Base-by-base conservation (phyloP, 2,329 filamentous ascomycete genomes). In the Pseudogymnoascus sp. region DNA sequence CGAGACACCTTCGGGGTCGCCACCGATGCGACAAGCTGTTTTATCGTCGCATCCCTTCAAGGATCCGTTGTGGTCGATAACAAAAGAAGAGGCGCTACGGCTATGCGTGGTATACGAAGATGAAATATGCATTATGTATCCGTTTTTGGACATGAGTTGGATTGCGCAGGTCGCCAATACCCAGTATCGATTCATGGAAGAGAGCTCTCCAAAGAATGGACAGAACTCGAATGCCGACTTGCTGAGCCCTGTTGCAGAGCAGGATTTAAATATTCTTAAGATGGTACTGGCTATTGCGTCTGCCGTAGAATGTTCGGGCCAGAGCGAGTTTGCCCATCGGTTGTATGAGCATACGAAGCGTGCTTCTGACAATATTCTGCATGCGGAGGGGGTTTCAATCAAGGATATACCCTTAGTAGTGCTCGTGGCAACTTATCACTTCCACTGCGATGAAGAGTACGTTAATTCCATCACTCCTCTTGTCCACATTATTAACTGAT, bases 41-140 rank as follows among this genome's bases (percentile, higher is more conserved):
- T 71, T 20, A 65, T 71, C 25, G 70, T 73, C 57, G 59, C 69
- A 69, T 53, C 66, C 66, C 3, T 69, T 59, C 2, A 80, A 86
- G 68, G 93, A 97, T 70, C 91, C 91, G 0, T 82, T 97, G 28
- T 92, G 91, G 84, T 80, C 85, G 6, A 82, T 95, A 57, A 82
- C 83, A 60, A 86, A 87, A 68, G 85, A 91, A 36, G 91, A 97
- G 70, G 90, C 94, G 68, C 73, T 93, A 18, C 84, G 90, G 1
- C 75, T 97, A 12, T 90, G 90, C 66, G 80, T 83, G 12, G 78
- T 95, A 0, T 93, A 94, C 70, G 89, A 96, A 66, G 91, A 97
- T 68, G 92, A 97, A 71, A 87, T 95, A 68, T 90, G 90, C 43
- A 83, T 93, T 68, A 95, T 96, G 90, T 96, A 96, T 71, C 93